Evolutionary conservation across 805 yeast genomes (phyloP).

Genomic region (Kazachstania africana): DNA sequence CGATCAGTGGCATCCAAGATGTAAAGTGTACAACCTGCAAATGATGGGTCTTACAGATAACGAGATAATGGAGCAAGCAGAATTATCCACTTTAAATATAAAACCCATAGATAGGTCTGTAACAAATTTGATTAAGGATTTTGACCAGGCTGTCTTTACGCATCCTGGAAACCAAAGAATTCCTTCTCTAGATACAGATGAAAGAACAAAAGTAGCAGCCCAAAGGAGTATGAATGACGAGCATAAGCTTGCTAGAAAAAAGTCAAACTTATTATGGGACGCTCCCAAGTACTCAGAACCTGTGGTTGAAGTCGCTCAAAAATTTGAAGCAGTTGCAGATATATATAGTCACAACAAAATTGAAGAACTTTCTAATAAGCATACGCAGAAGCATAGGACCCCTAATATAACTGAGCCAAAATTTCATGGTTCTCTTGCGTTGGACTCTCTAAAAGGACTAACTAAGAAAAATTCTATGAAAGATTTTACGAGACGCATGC

Average conservation of each 20-base stretch:
- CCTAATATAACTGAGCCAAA: neutral
- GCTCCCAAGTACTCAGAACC: slow-evolving; percentile 18
- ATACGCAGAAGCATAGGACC: neutral
- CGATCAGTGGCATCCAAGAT: slow-evolving; percentile 78
- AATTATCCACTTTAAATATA: slow-evolving; percentile 45
- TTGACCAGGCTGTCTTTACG: slow-evolving; percentile 49
- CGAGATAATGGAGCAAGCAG: slow-evolving; percentile 54
- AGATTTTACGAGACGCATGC: slow-evolving; percentile 16
- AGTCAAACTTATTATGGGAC: slow-evolving; percentile 16
- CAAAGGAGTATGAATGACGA: too few relatives aligned
- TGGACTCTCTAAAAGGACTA: slow-evolving; percentile 18
- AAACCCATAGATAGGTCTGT: slow-evolving; percentile 29
- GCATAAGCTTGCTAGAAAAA: too few relatives aligned
- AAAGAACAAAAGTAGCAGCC: neutral
- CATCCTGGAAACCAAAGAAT: neutral
- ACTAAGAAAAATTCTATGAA: slow-evolving; percentile 13
- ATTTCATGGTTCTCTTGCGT: neutral
- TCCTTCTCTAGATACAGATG: neutral
- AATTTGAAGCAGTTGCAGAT: slow-evolving; percentile 16
- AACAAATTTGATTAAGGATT: slow-evolving; percentile 50
- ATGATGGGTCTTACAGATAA: slow-evolving; percentile 98
- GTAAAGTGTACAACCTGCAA: slow-evolving; percentile 88
- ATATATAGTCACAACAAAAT: slow-evolving; percentile 3
- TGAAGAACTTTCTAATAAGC: neutral
- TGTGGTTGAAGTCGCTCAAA: slow-evolving; percentile 14